These are phyloP conservation scores for Neltuma alba DNA, from an alignment of 306 rosid species.

Conservation along the genomic window DNA sequence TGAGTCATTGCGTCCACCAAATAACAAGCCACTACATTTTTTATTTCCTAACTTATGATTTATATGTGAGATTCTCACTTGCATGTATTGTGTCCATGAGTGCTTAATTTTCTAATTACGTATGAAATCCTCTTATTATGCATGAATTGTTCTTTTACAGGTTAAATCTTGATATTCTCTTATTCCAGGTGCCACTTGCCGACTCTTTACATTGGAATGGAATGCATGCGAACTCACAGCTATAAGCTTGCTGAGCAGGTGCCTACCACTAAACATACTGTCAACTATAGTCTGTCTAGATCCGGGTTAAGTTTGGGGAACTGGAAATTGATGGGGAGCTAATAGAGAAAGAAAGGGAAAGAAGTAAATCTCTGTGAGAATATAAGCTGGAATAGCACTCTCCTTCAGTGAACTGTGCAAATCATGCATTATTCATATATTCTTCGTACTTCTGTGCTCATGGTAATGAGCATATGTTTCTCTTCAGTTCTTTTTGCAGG, in stretches of 20 bases:
- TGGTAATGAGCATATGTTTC: conserved; percentile 35
- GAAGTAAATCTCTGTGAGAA: background rate
- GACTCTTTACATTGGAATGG: conserved; percentile 98
- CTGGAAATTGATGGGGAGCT: background rate
- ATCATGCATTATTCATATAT: background rate
- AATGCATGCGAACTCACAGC: conserved; percentile 98
- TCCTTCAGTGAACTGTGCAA: background rate
- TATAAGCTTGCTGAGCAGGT: conserved; percentile 99
- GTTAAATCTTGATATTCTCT: conserved; percentile 71
- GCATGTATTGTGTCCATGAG: conserved; percentile 8
- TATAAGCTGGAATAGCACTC: background rate
- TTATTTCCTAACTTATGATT: conserved; percentile 16
- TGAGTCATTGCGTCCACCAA: background rate
- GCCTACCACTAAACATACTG: conserved; percentile 7
- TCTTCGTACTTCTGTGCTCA: conserved; percentile 15
- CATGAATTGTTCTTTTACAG: conserved; percentile 54
- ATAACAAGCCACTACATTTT: conserved; percentile 14
- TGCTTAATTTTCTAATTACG: background rate
- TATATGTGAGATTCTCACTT: conserved; percentile 1
- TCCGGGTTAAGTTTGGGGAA: background rate
- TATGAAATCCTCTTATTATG: conserved; percentile 53
- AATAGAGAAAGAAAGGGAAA: background rate
- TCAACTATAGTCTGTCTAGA: background rate
- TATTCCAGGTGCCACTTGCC: conserved; percentile 99
- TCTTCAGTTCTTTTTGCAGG: conserved; percentile 79